A percentile compares a stretch with the other conserved stretches of the same genome.
phyloP scores from a whole-genome alignment of 495 filamentous ascomycete species.

The Penicillium cinerascens region DNA sequence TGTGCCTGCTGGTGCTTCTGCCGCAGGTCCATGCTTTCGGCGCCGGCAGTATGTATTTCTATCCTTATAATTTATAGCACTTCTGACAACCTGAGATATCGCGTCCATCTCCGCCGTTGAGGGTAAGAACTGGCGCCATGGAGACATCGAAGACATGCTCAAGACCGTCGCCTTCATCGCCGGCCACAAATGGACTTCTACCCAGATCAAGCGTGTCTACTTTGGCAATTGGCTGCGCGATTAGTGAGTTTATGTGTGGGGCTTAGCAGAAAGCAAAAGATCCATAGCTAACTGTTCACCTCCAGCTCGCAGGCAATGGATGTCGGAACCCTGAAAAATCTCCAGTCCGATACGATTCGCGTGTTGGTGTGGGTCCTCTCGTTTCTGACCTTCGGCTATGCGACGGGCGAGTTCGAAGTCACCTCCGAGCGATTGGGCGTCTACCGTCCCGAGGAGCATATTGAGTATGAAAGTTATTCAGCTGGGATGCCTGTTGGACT shows the following conservation, averaged over 20 bases:
- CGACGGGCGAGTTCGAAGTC: constrained; percentile 95
- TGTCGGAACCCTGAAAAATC: constrained; percentile 82
- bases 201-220: constrained; percentile 86
- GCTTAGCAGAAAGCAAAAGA: not conserved
- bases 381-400: constrained; percentile 92
- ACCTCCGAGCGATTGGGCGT: constrained; percentile 86
- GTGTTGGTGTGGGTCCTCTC: constrained; percentile 88
- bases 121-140: constrained; percentile 95
- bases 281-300: constrained; percentile 11
- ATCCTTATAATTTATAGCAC: not conserved
- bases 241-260: constrained; percentile 30
- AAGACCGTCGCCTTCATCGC: constrained; percentile 82
- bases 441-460: constrained; percentile 94
- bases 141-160: constrained; percentile 93
- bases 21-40: constrained; percentile 70
- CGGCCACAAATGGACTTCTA: constrained; percentile 91
- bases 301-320: constrained; percentile 83
- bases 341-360: constrained; percentile 86
- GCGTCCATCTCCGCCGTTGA: constrained; percentile 91
- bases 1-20: constrained; percentile 58
- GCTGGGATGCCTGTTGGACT: not conserved
- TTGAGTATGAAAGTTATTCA: constrained; percentile 47
- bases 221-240: constrained; percentile 66
- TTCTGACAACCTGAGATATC: constrained; percentile 53
- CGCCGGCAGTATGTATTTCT: constrained; percentile 61